phyloP scores from a whole-genome alignment of 108 stramenopile genomes.

The Cyclotella sp. region DNA sequence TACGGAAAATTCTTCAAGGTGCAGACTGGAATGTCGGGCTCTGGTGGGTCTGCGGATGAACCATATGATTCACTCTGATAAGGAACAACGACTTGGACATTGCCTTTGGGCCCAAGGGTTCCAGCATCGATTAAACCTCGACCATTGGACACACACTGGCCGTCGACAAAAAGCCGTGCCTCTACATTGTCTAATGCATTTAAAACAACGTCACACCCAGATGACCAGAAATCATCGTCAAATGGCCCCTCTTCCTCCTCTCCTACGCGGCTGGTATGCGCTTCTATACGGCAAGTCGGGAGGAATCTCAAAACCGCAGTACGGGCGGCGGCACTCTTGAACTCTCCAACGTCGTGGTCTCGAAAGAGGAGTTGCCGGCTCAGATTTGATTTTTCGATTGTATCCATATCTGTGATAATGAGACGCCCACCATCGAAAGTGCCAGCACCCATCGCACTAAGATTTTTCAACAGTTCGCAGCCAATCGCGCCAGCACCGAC shows the following conservation, averaged over 20 bases:
- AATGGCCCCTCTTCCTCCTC: constrained; percentile 72
- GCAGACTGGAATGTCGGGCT: constrained; percentile 87
- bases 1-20: constrained; percentile 92
- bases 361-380: constrained; percentile 97
- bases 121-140: constrained; percentile 85
- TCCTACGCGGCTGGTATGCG: constrained; percentile 85
- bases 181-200: constrained; percentile 99
- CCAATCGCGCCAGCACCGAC: constrained; percentile 99
- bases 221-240: constrained; percentile 84
- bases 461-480: constrained; percentile 97
- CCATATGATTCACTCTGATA: constrained; percentile 87
- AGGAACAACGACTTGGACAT: constrained; percentile 91
- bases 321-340: constrained; percentile 85
- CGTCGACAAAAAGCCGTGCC: constrained; percentile 89
- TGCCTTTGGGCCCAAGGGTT: constrained; percentile 88
- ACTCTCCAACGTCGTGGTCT: constrained; percentile 82
- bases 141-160: constrained; percentile 76
- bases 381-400: constrained; percentile 98
- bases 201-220: constrained; percentile 88
- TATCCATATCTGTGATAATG: constrained; percentile 97
- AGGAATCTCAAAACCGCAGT: constrained; percentile 68
- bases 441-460: constrained; percentile 90
- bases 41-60: constrained; percentile 87
- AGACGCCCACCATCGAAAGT: constrained; percentile 59
- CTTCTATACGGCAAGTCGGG: constrained; percentile 66